Conservation (phyloP, 208 protist species). For the Trypanosomatidae sp. region DNA sequence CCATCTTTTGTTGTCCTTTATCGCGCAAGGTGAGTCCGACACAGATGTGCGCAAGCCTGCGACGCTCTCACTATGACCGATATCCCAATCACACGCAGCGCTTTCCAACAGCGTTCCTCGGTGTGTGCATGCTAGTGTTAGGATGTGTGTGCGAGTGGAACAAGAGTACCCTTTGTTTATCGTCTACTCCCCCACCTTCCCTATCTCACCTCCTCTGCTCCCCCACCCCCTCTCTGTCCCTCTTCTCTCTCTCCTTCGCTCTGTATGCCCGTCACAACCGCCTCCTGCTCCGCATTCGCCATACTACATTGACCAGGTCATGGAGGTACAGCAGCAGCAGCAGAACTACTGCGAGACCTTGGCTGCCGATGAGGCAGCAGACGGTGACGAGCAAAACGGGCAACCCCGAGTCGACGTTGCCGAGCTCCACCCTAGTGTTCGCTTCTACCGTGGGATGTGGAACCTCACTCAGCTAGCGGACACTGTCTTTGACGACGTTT, state of each 20-base stretch:
- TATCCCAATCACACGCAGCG: neutral
- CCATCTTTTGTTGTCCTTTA: neutral
- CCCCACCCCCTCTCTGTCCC: neutral
- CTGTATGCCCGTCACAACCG: neutral
- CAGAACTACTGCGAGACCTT: neutral
- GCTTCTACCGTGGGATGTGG: conserved; percentile 63
- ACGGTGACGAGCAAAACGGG: neutral
- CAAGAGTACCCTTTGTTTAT: neutral
- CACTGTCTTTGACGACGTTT: neutral
- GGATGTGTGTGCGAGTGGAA: neutral
- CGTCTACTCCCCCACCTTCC: neutral
- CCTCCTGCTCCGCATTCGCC: neutral
- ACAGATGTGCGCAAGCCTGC: neutral
- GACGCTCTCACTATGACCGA: neutral
- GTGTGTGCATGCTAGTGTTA: neutral
- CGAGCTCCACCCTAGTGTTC: conserved; percentile 45
- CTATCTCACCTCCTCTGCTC: neutral
- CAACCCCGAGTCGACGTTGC: conserved; percentile 2
- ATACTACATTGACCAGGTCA: neutral
- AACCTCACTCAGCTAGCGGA: conserved; percentile 17
- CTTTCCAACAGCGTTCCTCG: neutral
- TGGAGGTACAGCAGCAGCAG: conserved; percentile 2
- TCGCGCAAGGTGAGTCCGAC: neutral
- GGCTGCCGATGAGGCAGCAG: neutral
- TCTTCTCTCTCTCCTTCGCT: neutral